Base-by-base conservation (phyloP, 192 early-diverging fungal genomes). In the Coemansia sp. region DNA sequence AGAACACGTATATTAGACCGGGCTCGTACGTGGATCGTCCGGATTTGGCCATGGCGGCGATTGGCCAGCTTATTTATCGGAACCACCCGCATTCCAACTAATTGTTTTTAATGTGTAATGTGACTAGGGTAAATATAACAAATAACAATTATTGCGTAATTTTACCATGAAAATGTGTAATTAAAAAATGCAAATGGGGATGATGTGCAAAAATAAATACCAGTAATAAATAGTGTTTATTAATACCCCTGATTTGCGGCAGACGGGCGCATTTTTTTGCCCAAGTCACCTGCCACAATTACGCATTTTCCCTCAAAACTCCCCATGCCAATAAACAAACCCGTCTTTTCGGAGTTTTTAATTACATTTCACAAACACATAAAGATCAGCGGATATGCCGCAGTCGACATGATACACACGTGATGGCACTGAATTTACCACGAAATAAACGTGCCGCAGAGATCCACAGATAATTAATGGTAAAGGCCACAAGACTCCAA, bases 21-120 rank as follows among this genome's bases (percentile, higher is more conserved):
- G 72, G 72, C 6, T 38, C 60, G 8, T 69, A 47, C 41, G 72
- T 68, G 1, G 52, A 65, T 29, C 8, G 60, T 21, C 62, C 59
- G 1, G 57, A 59, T 2, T 21, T 19, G 25, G 72, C 72, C 11
- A 64, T 67, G 57, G 27, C 62, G 6, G 66, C 53, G 6, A 69
- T 74, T 49, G 38, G 27, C 7, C 22, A 39, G 51, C 8, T 60
- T 12, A 23, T 73, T 12, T 45, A 27, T 21, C 61, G 51, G 4
- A 57, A 38, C 12, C 55, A 49, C 47, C 6, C 47, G 5, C 47
- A 49, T 19, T 7, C 6, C 12, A 19, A 49, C 7, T 49, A 19
- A 49, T 43, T 43, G 7, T 2, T 49, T 21, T n/a, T 49, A 49
- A 14, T 17, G 15, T 14, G 47, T 49, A 14, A 49, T 8, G n/a